Conservation (phyloP, 2,329 filamentous ascomycete genomes). For the Coniochaeta sp. region DNA sequence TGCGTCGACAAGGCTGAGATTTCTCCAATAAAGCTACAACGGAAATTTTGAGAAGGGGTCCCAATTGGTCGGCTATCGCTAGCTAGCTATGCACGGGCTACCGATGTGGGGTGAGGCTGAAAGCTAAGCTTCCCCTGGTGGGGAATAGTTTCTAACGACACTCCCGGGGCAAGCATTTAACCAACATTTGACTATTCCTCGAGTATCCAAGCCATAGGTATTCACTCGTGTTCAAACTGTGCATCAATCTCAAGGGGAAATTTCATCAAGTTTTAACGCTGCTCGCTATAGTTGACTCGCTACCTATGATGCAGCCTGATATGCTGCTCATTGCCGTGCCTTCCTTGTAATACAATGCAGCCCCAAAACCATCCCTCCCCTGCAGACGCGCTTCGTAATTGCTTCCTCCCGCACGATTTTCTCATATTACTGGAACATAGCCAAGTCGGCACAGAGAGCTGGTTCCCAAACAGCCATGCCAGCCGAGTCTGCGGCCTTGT, state of each 20-base stretch:
- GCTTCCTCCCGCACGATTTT: background rate
- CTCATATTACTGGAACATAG: no score
- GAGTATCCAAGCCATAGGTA: no score
- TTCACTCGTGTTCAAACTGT: background rate
- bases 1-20: background rate
- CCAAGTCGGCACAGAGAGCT: background rate
- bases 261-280: background rate
- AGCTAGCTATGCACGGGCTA: constrained; percentile 5
- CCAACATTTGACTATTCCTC: background rate
- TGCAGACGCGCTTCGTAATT: background rate
- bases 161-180: background rate
- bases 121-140: background rate
- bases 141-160: background rate
- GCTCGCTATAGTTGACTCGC: background rate
- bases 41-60: background rate
- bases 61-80: constrained; percentile 4
- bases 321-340: background rate
- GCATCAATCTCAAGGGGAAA: no score
- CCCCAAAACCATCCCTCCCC: background rate
- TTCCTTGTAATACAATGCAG: background rate
- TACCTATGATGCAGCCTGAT: background rate
- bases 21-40: background rate
- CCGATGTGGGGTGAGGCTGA: constrained; percentile 10
- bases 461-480: no score
- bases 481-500: no score